Evolutionary conservation across 192 early-diverging fungal species (phyloP).

Genomic region (Backusella luteola): DNA sequence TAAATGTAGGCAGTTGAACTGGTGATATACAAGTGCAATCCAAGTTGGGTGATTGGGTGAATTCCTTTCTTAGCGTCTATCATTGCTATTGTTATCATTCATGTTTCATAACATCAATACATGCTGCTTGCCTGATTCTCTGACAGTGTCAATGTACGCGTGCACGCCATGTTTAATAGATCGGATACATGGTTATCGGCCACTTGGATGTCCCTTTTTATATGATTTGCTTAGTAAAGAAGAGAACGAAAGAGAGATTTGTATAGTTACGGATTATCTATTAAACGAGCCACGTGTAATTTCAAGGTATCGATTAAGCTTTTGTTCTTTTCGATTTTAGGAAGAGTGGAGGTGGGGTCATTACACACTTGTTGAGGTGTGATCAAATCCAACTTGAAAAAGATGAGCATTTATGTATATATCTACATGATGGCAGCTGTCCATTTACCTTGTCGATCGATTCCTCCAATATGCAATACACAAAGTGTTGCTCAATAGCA

Average conservation of each 20-base stretch:
- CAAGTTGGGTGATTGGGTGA: neutral
- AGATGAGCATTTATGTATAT: neutral
- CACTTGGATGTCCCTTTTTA: neutral
- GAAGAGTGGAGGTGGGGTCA: slow-evolving; percentile 1
- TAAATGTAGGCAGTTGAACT: neutral
- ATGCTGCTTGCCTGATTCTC: slow-evolving; percentile 9
- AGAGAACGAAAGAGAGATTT: neutral
- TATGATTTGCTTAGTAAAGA: neutral
- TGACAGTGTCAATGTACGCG: slow-evolving; percentile 9
- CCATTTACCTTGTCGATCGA: neutral
- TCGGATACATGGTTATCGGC: neutral
- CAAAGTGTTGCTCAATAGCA: slow-evolving; percentile 15
- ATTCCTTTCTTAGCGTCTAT: slow-evolving; percentile 2
- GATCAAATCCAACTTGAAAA: neutral
- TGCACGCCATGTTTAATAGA: neutral
- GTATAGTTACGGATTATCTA: slow-evolving; percentile 17
- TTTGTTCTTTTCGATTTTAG: neutral
- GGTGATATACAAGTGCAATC: neutral
- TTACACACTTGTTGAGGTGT: slow-evolving; percentile 11
- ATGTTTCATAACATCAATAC: neutral
- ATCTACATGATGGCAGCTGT: too few species aligned
- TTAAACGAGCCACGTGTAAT: slow-evolving; percentile 1
- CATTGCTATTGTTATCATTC: neutral
- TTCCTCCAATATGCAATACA: slow-evolving; percentile 19
- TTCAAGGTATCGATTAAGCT: neutral